phyloP scores from a whole-genome alignment of 1,284 basidiomycete species.

The Porogramme epimiltina region DNA sequence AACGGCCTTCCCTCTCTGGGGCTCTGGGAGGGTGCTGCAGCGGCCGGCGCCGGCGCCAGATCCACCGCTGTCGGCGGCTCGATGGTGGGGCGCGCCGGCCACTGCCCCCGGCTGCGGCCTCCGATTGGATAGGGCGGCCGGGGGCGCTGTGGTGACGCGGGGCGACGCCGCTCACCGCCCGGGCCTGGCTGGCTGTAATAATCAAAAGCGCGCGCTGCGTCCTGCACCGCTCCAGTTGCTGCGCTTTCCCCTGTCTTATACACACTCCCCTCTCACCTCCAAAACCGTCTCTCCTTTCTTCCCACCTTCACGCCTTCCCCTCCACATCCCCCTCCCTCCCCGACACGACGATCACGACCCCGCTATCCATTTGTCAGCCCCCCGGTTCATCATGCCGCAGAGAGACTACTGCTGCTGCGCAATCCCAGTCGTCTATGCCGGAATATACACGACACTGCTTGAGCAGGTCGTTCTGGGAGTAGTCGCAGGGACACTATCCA shows the following conservation, averaged over 20 bases:
- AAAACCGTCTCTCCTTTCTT: conserved; percentile 3
- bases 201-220: too few relatives aligned
- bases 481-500: conserved; percentile 73
- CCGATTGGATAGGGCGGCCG: too few relatives aligned
- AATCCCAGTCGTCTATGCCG: conserved; percentile 83
- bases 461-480: conserved; percentile 77
- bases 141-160: too few relatives aligned
- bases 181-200: too few relatives aligned
- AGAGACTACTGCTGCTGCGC: conserved; percentile 83
- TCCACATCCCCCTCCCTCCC: not conserved
- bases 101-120: too few relatives aligned
- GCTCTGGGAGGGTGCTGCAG: not conserved
- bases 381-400: conserved; percentile 46
- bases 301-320: conserved; percentile 5
- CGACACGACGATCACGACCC: conserved; percentile 17
- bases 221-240: conserved; percentile 7
- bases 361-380: not conserved
- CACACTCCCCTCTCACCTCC: conserved; percentile 8
- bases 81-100: not conserved
- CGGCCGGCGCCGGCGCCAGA: too few relatives aligned
- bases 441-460: conserved; percentile 78
- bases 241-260: conserved; percentile 2
- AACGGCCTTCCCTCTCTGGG: conserved; percentile 7
- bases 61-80: too few relatives aligned
- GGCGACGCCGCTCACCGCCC: too few relatives aligned